Percentiles rank a stretch among this genome's conserved stretches.
phyloP scores from a whole-genome alignment of 768 basidiomycete species.

The Gautieria morchelliformis region DNA sequence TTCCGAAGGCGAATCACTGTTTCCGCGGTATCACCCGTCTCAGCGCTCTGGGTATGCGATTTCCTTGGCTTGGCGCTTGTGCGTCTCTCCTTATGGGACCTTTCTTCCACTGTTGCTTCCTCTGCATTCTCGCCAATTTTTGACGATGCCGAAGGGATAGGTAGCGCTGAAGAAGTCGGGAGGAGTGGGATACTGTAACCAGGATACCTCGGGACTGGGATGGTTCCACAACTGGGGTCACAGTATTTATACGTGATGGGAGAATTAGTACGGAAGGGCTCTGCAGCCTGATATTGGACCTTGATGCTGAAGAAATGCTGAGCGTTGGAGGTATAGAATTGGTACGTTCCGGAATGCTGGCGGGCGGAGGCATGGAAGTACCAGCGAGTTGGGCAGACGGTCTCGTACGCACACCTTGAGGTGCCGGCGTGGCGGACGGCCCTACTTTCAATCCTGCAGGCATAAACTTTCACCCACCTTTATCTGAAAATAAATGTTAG shows the following conservation, averaged over 20 bases:
- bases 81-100: neutral
- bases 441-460: neutral
- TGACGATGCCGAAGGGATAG: neutral
- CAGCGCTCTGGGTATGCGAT: neutral
- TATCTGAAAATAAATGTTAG: neutral
- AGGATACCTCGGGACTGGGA: too few relatives aligned
- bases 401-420: neutral
- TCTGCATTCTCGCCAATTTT: neutral
- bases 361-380: neutral
- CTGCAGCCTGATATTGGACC: too few relatives aligned
- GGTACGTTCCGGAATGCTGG: neutral
- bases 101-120: neutral
- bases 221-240: too few relatives aligned
- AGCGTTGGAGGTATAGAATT: neutral
- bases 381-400: neutral
- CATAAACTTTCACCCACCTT: constrained; percentile 5
- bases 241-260: neutral
- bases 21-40: neutral
- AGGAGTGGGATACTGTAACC: neutral
- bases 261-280: neutral
- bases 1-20: neutral
- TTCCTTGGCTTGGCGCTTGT: neutral
- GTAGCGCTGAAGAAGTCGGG: neutral
- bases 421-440: neutral
- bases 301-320: neutral